A percentile compares a stretch with the other conserved stretches of the same genome.
phyloP scores from a whole-genome alignment of 441 rosid genomes.

The Arabidopsis lyrata region DNA sequence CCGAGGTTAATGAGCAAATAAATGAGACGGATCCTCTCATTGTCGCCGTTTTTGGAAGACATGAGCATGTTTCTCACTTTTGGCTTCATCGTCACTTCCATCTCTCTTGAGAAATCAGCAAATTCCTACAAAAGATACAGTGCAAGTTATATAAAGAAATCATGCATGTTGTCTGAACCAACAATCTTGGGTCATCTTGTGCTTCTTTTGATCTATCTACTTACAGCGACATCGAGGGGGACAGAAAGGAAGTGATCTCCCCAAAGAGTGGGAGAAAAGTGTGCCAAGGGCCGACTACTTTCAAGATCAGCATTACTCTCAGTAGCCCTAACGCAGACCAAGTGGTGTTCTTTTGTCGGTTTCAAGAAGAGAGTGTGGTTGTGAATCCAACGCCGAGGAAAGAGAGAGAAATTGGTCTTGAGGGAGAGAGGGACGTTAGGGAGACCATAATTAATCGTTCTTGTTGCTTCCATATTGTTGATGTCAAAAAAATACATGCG shows the following conservation, averaged over 20 bases:
- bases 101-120: neutral
- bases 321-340: neutral
- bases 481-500: neutral
- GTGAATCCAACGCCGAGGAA: neutral
- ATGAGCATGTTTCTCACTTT: constrained; percentile 17
- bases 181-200: neutral
- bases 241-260: constrained; percentile 18
- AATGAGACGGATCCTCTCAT: constrained; percentile 14
- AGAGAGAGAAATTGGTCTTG: neutral
- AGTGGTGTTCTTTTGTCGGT: neutral
- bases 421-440: neutral
- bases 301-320: neutral
- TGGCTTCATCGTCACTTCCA: constrained; percentile 10
- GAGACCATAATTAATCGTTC: neutral
- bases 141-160: neutral
- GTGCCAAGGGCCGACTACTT: neutral
- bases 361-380: neutral
- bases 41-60: neutral
- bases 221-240: neutral
- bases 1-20: constrained; percentile 22
- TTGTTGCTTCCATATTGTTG: neutral
- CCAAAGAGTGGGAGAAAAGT: constrained; percentile 15
- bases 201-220: neutral
- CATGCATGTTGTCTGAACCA: neutral
- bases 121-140: constrained; percentile 3